Conservation (phyloP, 2,329 filamentous ascomycete genomes). For the Lasiodiplodia citricola region DNA sequence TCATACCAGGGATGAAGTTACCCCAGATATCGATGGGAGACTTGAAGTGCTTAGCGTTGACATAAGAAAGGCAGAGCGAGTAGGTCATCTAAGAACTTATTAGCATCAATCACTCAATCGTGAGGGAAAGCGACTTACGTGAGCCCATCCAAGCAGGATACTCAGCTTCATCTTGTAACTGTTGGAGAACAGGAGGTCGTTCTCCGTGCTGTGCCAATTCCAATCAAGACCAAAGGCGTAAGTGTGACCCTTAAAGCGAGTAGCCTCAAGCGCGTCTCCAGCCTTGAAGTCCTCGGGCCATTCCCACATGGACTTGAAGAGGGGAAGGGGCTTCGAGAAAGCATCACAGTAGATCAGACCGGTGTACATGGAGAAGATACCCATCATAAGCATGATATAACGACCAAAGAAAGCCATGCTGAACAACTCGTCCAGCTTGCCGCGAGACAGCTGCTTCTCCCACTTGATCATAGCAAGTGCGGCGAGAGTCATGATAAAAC, state of each 20-base stretch:
- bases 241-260: constrained; percentile 72
- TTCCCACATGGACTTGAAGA: constrained; percentile 90
- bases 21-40: constrained; percentile 94
- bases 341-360: constrained; percentile 97
- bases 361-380: constrained; percentile 94
- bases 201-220: constrained; percentile 96
- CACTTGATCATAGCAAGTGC: constrained; percentile 94
- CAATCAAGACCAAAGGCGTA: constrained; percentile 97
- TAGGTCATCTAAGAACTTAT: constrained; percentile 76
- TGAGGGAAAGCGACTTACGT: constrained; percentile 54
- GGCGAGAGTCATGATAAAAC: constrained; percentile 82
- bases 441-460: constrained; percentile 79
- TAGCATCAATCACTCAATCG: constrained; percentile 2
- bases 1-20: constrained; percentile 97
- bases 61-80: constrained; percentile 87
- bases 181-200: constrained; percentile 94
- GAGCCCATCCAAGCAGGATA: constrained; percentile 94
- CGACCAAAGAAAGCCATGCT: constrained; percentile 99
- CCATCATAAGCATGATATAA: constrained; percentile 99
- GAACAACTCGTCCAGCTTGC: constrained; percentile 96
- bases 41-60: constrained; percentile 96
- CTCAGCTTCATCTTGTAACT: constrained; percentile 99
- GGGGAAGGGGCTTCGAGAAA: constrained; percentile 89
- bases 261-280: constrained; percentile 68
- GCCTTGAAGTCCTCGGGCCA: constrained; percentile 74